Conservation (phyloP, 2,329 filamentous ascomycete genomes). For the Claviceps quebecensis region DNA sequence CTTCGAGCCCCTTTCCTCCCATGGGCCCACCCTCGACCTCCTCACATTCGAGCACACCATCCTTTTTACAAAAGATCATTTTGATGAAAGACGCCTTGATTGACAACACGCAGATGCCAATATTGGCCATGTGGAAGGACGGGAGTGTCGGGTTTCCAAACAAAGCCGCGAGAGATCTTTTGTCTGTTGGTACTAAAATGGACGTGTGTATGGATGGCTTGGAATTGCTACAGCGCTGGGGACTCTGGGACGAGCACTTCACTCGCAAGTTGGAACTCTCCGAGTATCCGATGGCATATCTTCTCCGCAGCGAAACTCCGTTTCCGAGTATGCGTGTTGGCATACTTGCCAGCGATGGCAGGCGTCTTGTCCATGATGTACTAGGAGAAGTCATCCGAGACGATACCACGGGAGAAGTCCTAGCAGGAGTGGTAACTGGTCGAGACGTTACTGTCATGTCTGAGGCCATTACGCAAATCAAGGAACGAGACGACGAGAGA, state of each 20-base stretch:
- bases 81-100: constrained; percentile 66
- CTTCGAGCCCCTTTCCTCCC: constrained; percentile 49
- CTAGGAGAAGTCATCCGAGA: constrained; percentile 55
- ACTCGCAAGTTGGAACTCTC: constrained; percentile 37
- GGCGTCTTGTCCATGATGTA: constrained; percentile 47
- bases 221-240: constrained; percentile 46
- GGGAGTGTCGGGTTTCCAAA: constrained; percentile 62
- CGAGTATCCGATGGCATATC: constrained; percentile 52
- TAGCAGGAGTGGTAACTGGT: constrained; percentile 59
- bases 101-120: constrained; percentile 60
- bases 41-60: constrained; percentile 42
- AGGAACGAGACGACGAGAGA: constrained; percentile 55
- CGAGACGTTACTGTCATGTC: constrained; percentile 60
- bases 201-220: constrained; percentile 30
- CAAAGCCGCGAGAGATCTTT: constrained; percentile 43
- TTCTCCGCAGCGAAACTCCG: constrained; percentile 46
- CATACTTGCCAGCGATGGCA: constrained; percentile 39
- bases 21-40: constrained; percentile 48
- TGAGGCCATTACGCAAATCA: constrained; percentile 54
- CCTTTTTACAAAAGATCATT: constrained; percentile 57
- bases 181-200: constrained; percentile 27
- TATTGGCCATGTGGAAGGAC: constrained; percentile 71
- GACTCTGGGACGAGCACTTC: constrained; percentile 54
- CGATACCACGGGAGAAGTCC: constrained; percentile 52
- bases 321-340: constrained; percentile 49